Evolutionary conservation across 805 yeast genomes (phyloP), one percentile per base, ranked within the genome.

Genomic region (Sugiyamaella chiloensis): DNA sequence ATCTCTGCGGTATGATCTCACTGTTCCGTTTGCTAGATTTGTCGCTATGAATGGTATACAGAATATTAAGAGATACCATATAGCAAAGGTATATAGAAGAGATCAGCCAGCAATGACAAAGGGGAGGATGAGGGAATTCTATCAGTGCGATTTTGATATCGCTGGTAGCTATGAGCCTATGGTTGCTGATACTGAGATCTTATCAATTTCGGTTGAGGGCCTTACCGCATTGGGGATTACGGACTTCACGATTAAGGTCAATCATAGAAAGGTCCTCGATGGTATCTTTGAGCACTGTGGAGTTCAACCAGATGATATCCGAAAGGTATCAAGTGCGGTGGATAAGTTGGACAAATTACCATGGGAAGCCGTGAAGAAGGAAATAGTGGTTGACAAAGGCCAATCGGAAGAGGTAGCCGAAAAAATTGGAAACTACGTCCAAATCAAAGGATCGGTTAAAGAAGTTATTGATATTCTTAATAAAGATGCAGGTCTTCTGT

Each of bases 91-190:
- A 46, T 93, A 93, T 71, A 83, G 99, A 73, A 85, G 99, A 71
- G 99, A 93, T 66, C 99, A 93, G 70, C 99, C 99, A 4, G 99
- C 99, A 6, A 93, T 93, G 99, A 91, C 98, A 44, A 93, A 93
- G 70, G 99, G 99, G 52, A 81, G 99, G 70, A 93, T 93, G 99
- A 86, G 99, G 78, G 99, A 93, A 70, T 93, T 93, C 63, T 93
- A 93, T 69, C 99, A 93, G 72, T 93, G 99, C 74, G 99, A 93
- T 72, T 87, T 93, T 60, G 99, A 93, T 68, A 75, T 93, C 62
- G 99, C 99, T 19, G 99, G 99, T 45, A 69, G 67, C 48, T 91
- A 85, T 66, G 99, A 93, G 61, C 61, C 82, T 24, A 93, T 93
- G 99, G 93, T 93, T 40, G 96, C 99, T 20, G 99, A 93, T 65